These are phyloP conservation scores for Ceratocystis harringtonii DNA, from an alignment of 2,329 filamentous ascomycete species.

Conservation along the genomic window DNA sequence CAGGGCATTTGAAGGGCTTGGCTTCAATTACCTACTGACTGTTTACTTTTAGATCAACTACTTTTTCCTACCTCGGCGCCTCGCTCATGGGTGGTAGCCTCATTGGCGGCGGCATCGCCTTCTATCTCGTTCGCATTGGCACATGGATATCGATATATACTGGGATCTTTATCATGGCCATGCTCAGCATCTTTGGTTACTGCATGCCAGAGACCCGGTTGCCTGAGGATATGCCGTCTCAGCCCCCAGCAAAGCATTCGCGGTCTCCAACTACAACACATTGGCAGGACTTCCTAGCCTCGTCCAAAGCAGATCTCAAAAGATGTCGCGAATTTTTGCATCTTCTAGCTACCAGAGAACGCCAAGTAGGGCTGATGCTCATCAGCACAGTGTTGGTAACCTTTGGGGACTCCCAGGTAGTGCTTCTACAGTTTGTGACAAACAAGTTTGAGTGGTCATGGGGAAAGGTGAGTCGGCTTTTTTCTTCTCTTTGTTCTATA, in stretches of 20 bases:
- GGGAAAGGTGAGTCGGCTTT: slow-evolving; percentile 10
- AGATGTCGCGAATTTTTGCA: slow-evolving; percentile 12
- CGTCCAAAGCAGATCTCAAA: slow-evolving; percentile 2
- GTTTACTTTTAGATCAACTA: slow-evolving; percentile 14
- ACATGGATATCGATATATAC: slow-evolving; percentile 17
- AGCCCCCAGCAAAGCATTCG: background rate
- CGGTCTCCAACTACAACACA: background rate
- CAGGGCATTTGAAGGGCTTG: background rate
- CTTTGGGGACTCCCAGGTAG: slow-evolving; percentile 15
- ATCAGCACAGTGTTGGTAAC: slow-evolving; percentile 14
- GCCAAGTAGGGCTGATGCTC: slow-evolving; percentile 14
- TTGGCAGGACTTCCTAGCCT: slow-evolving; percentile 14
- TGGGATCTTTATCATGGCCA: slow-evolving; percentile 13
- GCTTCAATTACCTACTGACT: background rate
- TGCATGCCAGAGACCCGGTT: slow-evolving; percentile 18
- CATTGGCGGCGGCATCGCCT: slow-evolving; percentile 18
- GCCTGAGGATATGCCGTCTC: background rate
- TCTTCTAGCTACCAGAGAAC: slow-evolving; percentile 12
- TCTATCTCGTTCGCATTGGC: slow-evolving; percentile 17
- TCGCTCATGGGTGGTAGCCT: slow-evolving; percentile 17
- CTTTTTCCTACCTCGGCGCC: slow-evolving; percentile 19
- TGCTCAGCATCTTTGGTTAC: slow-evolving; percentile 12
- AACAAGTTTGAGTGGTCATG: slow-evolving; percentile 20
- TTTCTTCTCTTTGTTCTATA: background rate
- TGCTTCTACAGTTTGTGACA: slow-evolving; percentile 22